Base-by-base conservation (phyloP, 2,329 filamentous ascomycete species). In the Incumbomyces delicatus region DNA sequence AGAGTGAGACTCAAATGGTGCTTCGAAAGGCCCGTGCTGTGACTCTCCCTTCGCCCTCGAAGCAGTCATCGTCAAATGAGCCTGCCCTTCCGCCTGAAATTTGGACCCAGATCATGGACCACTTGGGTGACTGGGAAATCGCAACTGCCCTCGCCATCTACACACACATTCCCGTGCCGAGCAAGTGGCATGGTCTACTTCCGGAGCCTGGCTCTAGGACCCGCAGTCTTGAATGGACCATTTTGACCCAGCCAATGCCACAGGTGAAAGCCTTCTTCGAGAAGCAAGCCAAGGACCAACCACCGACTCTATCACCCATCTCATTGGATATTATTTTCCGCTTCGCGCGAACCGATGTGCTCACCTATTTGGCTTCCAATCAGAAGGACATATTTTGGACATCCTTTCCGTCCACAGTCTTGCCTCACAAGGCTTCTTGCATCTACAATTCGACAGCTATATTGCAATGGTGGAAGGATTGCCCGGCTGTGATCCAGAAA, bases 321-420 rank as follows among this genome's bases (percentile, higher is more conserved):
- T 85, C 86, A 32, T 85, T 92, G 51, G 88, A 89, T 59, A 77
- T 95, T 34, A 88, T 95, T 56, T 87, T 95, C 69, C 88, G 92
- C 54, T 95, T 95, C 62, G 85, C 83, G 35, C 81, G 90, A 56
- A 84, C 83, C 13, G 79, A 85, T 11, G 78, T 95, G 2, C 76
- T 96, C 30, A 77, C 78, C 2, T 88, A 84, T 58, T 69, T 87
- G 0, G 80, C 84, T 53, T 74, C 76, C 18, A 71, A 79, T 41
- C 75, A 78, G 64, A 75, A 77, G 44, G 78, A 94, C 50, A 77
- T 95, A 2, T 92, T 94, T 67, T 88, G 84, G 75, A 80, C 83
- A 2, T 92, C 89, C 27, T 89, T 89, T 60, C 85, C 86, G 38
- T 74, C 81, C 44, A 85, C 85, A 36, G 83, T 88, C 37, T 75